Conservation (phyloP, 805 yeast species). For the Sugiyamaella marilandica region DNA sequence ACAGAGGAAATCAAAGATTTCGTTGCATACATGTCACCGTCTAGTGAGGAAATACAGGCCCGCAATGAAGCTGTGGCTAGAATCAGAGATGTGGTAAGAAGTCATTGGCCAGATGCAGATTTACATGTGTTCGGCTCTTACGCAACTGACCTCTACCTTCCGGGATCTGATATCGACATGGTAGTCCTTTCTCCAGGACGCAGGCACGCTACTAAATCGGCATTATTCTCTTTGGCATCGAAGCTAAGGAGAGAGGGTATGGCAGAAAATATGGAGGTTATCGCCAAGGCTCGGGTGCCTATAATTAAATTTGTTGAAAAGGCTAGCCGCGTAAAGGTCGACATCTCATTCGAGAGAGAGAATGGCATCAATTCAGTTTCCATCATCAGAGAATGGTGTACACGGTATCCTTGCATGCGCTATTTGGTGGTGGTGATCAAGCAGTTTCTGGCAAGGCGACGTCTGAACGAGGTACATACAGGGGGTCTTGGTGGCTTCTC, state of each 20-base stretch:
- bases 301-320: constrained; percentile 86
- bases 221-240: constrained; percentile 68
- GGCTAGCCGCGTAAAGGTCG: constrained; percentile 65
- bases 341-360: constrained; percentile 80
- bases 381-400: constrained; percentile 69
- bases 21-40: constrained; percentile 80
- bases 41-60: constrained; percentile 59
- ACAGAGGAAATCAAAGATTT: constrained; percentile 82
- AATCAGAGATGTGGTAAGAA: constrained; percentile 48
- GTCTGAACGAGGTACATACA: constrained; percentile 76
- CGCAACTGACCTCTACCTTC: constrained; percentile 88
- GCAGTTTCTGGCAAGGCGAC: constrained; percentile 75
- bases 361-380: constrained; percentile 82
- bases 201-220: constrained; percentile 52
- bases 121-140: constrained; percentile 88
- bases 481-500: constrained; percentile 97
- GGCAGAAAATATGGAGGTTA: constrained; percentile 74
- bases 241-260: constrained; percentile 55
- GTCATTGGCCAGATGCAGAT: constrained; percentile 73
- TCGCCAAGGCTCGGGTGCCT: constrained; percentile 89
- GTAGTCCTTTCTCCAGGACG: constrained; percentile 66
- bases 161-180: constrained; percentile 95
- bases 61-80: constrained; percentile 63
- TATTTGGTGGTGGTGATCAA: constrained; percentile 79
- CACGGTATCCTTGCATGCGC: constrained; percentile 68